Evolutionary conservation across 345 rosid genomes (phyloP).

Genomic region (Sisymbrium altissimum): DNA sequence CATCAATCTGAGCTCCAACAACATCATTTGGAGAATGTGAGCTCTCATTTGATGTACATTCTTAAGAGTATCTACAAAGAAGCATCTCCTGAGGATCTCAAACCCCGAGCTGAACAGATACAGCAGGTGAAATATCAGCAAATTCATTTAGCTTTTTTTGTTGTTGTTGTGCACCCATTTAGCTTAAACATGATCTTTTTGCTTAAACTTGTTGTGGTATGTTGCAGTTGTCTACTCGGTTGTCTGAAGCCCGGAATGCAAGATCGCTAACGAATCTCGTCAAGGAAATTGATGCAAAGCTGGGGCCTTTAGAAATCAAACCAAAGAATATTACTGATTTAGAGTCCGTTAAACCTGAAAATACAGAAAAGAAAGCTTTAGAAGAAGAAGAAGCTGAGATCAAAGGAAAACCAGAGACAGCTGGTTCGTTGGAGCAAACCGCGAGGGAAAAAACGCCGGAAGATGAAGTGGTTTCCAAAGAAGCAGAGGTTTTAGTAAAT

Average conservation of each 20-base stretch:
- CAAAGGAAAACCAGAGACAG: slow-evolving; percentile 10
- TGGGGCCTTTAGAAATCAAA: slow-evolving; percentile 49
- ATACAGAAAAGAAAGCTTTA: slow-evolving; percentile 4
- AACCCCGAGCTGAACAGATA: slow-evolving; percentile 51
- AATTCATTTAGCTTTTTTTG: no score
- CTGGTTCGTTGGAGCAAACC: slow-evolving; percentile 11
- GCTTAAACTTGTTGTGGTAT: not conserved
- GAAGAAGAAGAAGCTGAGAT: slow-evolving; percentile 32
- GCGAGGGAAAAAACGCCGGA: not conserved
- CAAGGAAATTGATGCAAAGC: slow-evolving; percentile 66
- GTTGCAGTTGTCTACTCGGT: slow-evolving; percentile 48
- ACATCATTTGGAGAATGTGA: slow-evolving; percentile 51
- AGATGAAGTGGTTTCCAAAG: slow-evolving; percentile 16
- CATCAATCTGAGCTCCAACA: slow-evolving; percentile 52
- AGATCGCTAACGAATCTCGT: slow-evolving; percentile 52
- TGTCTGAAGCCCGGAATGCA: slow-evolving; percentile 46
- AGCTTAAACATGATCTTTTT: not conserved
- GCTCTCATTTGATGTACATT: slow-evolving; percentile 55
- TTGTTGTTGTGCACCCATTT: no score
- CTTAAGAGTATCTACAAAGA: slow-evolving; percentile 58
- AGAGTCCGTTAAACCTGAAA: not conserved
- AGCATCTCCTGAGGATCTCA: slow-evolving; percentile 52
- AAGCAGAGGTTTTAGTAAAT: slow-evolving; percentile 1
- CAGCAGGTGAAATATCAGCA: slow-evolving; percentile 40
- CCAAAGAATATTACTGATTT: slow-evolving; percentile 8